A percentile compares a stretch with the other conserved stretches of the same genome.
These are phyloP conservation scores for Vigna hirtella DNA, from an alignment of 306 rosid species.

Conservation along the genomic window DNA sequence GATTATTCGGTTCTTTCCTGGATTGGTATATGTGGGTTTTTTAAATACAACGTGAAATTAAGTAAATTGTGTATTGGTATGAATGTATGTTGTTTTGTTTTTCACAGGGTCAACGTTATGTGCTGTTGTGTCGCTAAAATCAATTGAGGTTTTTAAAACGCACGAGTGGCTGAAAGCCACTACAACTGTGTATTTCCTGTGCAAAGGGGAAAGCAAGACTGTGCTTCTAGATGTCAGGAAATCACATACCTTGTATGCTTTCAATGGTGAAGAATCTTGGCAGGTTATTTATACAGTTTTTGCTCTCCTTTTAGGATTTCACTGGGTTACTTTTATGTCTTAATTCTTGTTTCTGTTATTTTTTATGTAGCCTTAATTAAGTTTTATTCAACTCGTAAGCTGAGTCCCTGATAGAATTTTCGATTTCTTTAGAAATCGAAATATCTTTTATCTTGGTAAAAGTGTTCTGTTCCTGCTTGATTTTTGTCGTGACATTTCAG, in stretches of 20 bases:
- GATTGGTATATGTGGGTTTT: not conserved
- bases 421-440: too few relatives aligned
- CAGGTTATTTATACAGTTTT: slow-evolving; percentile 57
- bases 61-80: not conserved
- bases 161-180: slow-evolving; percentile 66
- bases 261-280: slow-evolving; percentile 92
- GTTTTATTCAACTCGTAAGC: too few relatives aligned
- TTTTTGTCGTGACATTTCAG: too few relatives aligned
- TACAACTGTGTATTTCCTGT: slow-evolving; percentile 74
- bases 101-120: slow-evolving; percentile 58
- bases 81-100: not conserved
- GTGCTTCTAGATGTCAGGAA: slow-evolving; percentile 71
- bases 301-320: not conserved
- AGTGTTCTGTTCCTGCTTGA: too few relatives aligned
- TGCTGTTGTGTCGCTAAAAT: slow-evolving; percentile 69
- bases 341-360: not conserved
- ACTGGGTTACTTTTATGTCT: not conserved
- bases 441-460: too few relatives aligned
- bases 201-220: slow-evolving; percentile 69
- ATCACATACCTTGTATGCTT: slow-evolving; percentile 56
- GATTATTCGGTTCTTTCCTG: not conserved
- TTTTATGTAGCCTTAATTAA: too few relatives aligned
- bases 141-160: slow-evolving; percentile 67
- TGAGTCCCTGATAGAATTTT: too few relatives aligned
- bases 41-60: not conserved